Conservation (phyloP, 805 yeast genomes). For the Starmerella floricola region DNA sequence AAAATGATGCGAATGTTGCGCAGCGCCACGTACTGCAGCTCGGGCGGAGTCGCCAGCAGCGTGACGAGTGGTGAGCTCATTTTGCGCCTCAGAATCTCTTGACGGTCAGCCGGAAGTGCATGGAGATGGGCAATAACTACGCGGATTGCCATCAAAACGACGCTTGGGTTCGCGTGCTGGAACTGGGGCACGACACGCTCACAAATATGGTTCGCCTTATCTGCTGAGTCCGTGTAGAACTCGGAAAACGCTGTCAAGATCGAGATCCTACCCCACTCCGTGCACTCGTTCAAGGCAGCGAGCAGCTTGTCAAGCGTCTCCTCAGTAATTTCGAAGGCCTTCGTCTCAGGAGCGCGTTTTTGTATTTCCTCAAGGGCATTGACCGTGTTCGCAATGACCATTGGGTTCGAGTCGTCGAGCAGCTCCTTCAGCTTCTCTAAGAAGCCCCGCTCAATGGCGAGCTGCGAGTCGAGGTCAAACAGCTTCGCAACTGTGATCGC, state of each 20-base stretch:
- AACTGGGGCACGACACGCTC: slow-evolving; percentile 88
- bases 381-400: slow-evolving; percentile 93
- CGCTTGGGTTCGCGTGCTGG: slow-evolving; percentile 95
- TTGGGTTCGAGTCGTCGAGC: slow-evolving; percentile 80
- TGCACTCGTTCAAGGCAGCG: slow-evolving; percentile 85
- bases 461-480: slow-evolving; percentile 67
- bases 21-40: slow-evolving; percentile 85
- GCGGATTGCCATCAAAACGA: slow-evolving; percentile 74
- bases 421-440: slow-evolving; percentile 52
- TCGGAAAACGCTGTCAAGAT: slow-evolving; percentile 71
- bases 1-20: slow-evolving; percentile 81
- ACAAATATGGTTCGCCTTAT: slow-evolving; percentile 72
- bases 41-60: slow-evolving; percentile 76
- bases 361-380: slow-evolving; percentile 75
- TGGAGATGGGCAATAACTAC: slow-evolving; percentile 54
- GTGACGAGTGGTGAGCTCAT: slow-evolving; percentile 79
- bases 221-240: slow-evolving; percentile 42
- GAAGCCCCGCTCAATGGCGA: slow-evolving; percentile 82
- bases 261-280: slow-evolving; percentile 97
- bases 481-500: slow-evolving; percentile 94
- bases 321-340: slow-evolving; percentile 35
- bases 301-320: slow-evolving; percentile 45
- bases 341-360: slow-evolving; percentile 46
- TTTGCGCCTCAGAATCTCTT: slow-evolving; percentile 47
- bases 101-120: slow-evolving; percentile 26